phyloP scores from a whole-genome alignment of 495 filamentous ascomycete species.

The Aspergillus cavernicola region DNA sequence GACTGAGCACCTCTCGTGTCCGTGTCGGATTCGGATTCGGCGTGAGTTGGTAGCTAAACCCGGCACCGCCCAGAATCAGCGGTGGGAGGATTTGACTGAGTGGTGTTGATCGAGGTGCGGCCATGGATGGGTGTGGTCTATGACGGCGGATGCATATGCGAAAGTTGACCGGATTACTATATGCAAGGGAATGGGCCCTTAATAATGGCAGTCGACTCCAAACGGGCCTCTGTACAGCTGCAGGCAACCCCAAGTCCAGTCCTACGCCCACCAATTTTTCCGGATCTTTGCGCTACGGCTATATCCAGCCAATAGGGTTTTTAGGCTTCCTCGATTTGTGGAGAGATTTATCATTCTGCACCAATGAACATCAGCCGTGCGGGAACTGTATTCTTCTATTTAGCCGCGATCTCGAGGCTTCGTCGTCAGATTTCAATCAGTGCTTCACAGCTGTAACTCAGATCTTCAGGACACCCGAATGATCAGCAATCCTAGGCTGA shows the following conservation, averaged over 20 bases:
- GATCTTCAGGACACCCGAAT: too few relatives aligned
- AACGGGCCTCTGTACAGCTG: neutral
- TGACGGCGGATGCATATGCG: too few relatives aligned
- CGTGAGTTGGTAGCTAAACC: constrained; percentile 8
- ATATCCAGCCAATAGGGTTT: neutral
- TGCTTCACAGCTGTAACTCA: too few relatives aligned
- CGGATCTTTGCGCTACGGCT: neutral
- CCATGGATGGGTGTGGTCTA: neutral
- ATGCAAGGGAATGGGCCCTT: neutral
- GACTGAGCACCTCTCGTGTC: constrained; percentile 6
- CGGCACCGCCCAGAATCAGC: constrained; percentile 9
- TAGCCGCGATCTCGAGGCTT: too few relatives aligned
- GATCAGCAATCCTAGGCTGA: too few relatives aligned
- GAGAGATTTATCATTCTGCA: too few relatives aligned
- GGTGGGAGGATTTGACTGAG: constrained; percentile 6
- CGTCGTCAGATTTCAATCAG: too few relatives aligned
- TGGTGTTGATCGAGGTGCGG: neutral
- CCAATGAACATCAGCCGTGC: too few relatives aligned
- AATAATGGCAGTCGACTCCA: neutral
- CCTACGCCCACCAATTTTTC: neutral
- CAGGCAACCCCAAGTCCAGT: neutral
- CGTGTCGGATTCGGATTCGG: neutral
- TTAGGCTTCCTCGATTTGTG: too few relatives aligned
- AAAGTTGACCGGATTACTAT: neutral
- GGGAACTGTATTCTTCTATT: too few relatives aligned